Evolutionary conservation across 2,329 filamentous ascomycete genomes (phyloP).

Genomic region (Pseudogymnoascus sp.): DNA sequence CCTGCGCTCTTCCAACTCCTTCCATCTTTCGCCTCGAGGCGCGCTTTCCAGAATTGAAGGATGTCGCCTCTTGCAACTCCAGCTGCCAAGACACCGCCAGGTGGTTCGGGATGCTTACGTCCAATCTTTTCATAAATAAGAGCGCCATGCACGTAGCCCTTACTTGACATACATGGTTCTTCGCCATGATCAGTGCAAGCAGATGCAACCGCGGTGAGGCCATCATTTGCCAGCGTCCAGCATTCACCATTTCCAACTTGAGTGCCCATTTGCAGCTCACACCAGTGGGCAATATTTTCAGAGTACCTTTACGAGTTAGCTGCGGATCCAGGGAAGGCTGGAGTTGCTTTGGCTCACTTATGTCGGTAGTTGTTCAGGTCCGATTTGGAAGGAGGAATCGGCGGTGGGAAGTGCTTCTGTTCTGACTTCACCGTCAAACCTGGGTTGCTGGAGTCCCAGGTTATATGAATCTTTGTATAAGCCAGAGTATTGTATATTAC

Average conservation of each 20-base stretch:
- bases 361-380: conserved; percentile 21
- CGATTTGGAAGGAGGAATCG: conserved; percentile 17
- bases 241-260: conserved; percentile 33
- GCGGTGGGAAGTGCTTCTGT: conserved; percentile 29
- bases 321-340: not conserved
- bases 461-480: conserved; percentile 30
- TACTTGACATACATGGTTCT: conserved; percentile 28
- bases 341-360: conserved; percentile 13
- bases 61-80: conserved; percentile 30
- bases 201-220: conserved; percentile 23
- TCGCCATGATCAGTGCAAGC: conserved; percentile 18
- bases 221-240: conserved; percentile 31
- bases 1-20: conserved; percentile 23
- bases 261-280: conserved; percentile 24
- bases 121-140: conserved; percentile 27
- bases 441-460: conserved; percentile 30
- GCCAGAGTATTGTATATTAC: conserved; percentile 29
- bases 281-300: conserved; percentile 27
- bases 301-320: conserved; percentile 24
- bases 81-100: conserved; percentile 21
- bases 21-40: conserved; percentile 25
- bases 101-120: conserved; percentile 17
- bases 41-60: conserved; percentile 28
- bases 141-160: conserved; percentile 28
- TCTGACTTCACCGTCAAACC: conserved; percentile 26